Percentiles rank a stretch among this genome's conserved stretches.
Conservation (phyloP, 1,284 basidiomycete genomes). For the Cryptococcus neoformans region DNA sequence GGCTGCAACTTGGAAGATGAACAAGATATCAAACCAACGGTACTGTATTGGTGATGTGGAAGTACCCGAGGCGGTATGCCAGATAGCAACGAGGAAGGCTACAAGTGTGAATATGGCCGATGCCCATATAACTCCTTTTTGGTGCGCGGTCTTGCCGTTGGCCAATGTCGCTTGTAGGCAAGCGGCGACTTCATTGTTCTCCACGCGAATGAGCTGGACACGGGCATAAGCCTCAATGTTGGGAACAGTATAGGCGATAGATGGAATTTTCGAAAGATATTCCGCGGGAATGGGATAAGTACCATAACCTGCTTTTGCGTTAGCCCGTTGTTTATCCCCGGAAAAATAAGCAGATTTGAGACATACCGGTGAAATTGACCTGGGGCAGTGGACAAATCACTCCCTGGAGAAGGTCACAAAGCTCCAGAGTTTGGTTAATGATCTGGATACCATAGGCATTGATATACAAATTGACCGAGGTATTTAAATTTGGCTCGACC, state of each 20-base stretch:
- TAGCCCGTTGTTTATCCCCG: not conserved
- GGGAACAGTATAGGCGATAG: slow-evolving; percentile 80
- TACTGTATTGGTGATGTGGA: slow-evolving; percentile 53
- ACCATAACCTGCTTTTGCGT: slow-evolving; percentile 55
- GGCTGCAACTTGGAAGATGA: slow-evolving; percentile 77
- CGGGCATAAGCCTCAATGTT: slow-evolving; percentile 88
- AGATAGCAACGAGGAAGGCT: slow-evolving; percentile 63
- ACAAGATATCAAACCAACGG: slow-evolving; percentile 72
- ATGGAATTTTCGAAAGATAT: slow-evolving; percentile 60
- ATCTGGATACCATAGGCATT: slow-evolving; percentile 77
- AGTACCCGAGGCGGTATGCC: slow-evolving; percentile 57
- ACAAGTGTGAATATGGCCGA: slow-evolving; percentile 68
- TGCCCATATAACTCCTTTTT: slow-evolving; percentile 71
- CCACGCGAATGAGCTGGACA: slow-evolving; percentile 67
- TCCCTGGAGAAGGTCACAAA: slow-evolving; percentile 70
- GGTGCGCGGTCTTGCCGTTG: slow-evolving; percentile 81
- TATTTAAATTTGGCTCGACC: slow-evolving; percentile 64
- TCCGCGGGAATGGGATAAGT: slow-evolving; percentile 65
- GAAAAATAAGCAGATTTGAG: not conserved
- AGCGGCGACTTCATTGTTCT: slow-evolving; percentile 68
- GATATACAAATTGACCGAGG: slow-evolving; percentile 71
- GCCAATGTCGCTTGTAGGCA: slow-evolving; percentile 89
- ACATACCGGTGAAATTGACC: slow-evolving; percentile 73
- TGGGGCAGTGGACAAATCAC: slow-evolving; percentile 82
- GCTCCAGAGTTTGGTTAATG: slow-evolving; percentile 66